phyloP scores from a whole-genome alignment of 495 filamentous ascomycete genomes.

The Pyronema domesticum region DNA sequence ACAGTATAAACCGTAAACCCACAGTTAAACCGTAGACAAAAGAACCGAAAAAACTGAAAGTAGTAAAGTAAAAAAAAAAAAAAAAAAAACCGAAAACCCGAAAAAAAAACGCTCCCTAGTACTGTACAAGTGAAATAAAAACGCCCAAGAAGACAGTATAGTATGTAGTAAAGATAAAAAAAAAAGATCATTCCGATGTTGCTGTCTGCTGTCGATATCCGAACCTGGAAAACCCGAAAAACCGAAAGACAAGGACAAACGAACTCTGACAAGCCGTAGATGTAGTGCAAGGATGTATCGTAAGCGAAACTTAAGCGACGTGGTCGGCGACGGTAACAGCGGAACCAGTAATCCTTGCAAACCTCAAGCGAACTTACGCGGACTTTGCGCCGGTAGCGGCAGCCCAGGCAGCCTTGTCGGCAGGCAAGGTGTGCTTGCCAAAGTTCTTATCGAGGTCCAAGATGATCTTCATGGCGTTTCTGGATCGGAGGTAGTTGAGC shows the following conservation, averaged over 20 bases:
- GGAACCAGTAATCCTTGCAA: background rate
- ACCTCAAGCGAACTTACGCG: background rate
- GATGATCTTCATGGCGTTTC: conserved; percentile 93
- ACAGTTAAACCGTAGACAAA: no score
- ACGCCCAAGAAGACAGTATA: background rate
- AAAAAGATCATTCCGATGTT: background rate
- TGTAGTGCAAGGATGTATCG: no score
- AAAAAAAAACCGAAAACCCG: background rate
- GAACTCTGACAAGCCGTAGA: background rate
- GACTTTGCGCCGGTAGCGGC: background rate
- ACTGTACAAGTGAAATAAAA: background rate
- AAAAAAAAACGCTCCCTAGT: background rate
- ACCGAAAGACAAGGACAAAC: conserved; percentile 18
- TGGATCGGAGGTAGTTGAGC: conserved; percentile 64
- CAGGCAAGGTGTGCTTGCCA: conserved; percentile 28
- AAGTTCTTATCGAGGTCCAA: conserved; percentile 88
- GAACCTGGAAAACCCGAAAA: conserved; percentile 7
- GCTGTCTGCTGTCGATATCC: no score
- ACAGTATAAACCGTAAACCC: background rate
- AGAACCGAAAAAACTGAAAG: background rate
- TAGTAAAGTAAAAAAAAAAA: background rate
- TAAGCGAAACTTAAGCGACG: no score
- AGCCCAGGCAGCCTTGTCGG: background rate
- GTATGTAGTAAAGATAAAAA: background rate
- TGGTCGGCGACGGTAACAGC: background rate